Base-by-base conservation (phyloP, 129 eudicot genomes). In the Artemisia annua region DNA sequence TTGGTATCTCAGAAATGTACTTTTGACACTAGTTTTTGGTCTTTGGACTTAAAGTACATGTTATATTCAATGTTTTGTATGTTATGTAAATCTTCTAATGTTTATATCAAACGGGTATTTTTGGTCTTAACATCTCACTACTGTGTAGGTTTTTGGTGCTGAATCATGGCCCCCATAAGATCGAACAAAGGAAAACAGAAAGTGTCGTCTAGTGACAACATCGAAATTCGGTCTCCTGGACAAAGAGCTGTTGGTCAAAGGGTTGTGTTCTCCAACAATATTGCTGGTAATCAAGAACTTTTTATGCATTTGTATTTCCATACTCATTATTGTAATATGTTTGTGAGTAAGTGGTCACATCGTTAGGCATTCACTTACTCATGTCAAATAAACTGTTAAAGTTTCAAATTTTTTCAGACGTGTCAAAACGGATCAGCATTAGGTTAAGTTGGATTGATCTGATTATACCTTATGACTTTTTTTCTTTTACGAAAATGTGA, bases 141-240 rank as follows among this genome's bases (percentile, higher is more conserved):
- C 10, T 15, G 59, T 63, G 63, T 79, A 75, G 55, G 75, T 56
- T 61, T 62, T 52, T 39, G 9, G 16, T 66, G 16, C 2, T 24
- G 11, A 63, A 67, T 76, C 67, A 85, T 83, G 95, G 87, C 78
- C 24, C 88, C 95, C 59, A 51, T 70, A 32, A 83, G 81, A 83
- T 80, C 84, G 28, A 56, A 81, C 43, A 84, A 79, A 53, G 85
- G 81, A 72, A 85, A 78, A 70, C 72, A 78, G 44, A 82, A 79
- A 71, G 20, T 58, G 56, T 75, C 63, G 52, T 60, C 12, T 39
- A 56, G 72, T 58, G 84, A 48, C 61, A 75, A 78, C 13, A 26
- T 4, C 22, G 61, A 58, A 22, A 17, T 63, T 48, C 76, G 69
- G 85, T 73, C 81, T 72, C 57, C 82, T 32, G 63, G 65, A 63